Conservation (phyloP, 768 basidiomycete genomes). For the Suillus occidentalis region DNA sequence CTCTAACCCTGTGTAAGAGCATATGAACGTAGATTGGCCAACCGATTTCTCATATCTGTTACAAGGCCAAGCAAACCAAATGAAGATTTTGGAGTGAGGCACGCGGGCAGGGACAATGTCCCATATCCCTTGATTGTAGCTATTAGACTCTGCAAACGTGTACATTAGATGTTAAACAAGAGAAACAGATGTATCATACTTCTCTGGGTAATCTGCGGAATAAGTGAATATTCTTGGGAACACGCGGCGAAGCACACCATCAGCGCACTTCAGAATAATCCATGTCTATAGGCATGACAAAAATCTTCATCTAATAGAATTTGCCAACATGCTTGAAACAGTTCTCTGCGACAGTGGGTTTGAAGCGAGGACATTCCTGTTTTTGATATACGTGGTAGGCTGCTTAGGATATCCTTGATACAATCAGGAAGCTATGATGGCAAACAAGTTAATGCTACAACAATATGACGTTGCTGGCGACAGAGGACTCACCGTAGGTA, state of each 20-base stretch:
- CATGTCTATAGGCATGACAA: neutral
- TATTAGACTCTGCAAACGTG: neutral
- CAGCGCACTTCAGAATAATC: no score
- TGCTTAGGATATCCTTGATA: no score
- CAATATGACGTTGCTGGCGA: no score
- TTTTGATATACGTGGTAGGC: no score
- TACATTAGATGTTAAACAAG: no score
- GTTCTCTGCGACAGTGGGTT: no score
- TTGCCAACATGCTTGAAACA: no score
- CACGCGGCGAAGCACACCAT: no score
- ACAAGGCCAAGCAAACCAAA: neutral
- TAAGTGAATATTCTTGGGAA: neutral
- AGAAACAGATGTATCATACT: neutral
- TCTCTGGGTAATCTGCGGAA: neutral
- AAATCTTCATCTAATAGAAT: no score
- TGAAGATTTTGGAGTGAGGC: neutral
- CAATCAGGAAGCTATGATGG: no score
- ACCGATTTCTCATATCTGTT: neutral
- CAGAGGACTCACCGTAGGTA: neutral
- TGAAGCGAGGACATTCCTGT: no score
- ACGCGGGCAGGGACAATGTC: neutral
- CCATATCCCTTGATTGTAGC: neutral
- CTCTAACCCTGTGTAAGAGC: neutral
- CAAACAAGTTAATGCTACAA: neutral
- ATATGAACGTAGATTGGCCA: neutral